Percentiles rank a stretch among this genome's conserved stretches.
phyloP scores from a whole-genome alignment of 306 rosid species.

The Nissolia schottii region DNA sequence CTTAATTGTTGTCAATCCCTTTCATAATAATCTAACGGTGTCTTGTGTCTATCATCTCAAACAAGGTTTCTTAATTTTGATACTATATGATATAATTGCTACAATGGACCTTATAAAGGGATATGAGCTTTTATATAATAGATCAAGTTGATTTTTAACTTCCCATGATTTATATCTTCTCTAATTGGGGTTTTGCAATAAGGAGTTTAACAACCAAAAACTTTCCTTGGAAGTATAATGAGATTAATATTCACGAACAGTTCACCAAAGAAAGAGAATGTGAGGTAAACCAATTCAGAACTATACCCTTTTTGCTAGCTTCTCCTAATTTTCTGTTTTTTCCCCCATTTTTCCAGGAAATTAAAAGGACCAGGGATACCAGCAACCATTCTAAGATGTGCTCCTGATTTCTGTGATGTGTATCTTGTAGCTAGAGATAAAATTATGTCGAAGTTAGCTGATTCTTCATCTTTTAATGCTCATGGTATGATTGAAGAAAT shows the following conservation, averaged over 20 bases:
- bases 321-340: slow-evolving; percentile 18
- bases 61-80: not conserved
- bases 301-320: not conserved
- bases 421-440: slow-evolving; percentile 54
- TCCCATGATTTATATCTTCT: not conserved
- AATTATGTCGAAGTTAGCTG: slow-evolving; percentile 51
- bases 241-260: not conserved
- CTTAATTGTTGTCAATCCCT: not conserved
- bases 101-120: not conserved
- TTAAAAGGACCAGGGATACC: slow-evolving; percentile 79
- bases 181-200: not conserved
- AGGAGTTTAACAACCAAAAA: not conserved
- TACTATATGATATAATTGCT: not conserved
- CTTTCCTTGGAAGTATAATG: not conserved
- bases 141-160: slow-evolving; percentile 9
- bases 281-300: not conserved
- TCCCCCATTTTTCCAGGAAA: slow-evolving; percentile 52
- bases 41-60: not conserved
- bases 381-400: slow-evolving; percentile 45
- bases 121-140: slow-evolving; percentile 7
- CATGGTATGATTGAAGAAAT: slow-evolving; percentile 45
- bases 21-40: not conserved
- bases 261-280: not conserved
- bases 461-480: slow-evolving; percentile 38
- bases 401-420: slow-evolving; percentile 54